Conservation (phyloP, 23 red algal species). For the Gracilaria caudata region DNA sequence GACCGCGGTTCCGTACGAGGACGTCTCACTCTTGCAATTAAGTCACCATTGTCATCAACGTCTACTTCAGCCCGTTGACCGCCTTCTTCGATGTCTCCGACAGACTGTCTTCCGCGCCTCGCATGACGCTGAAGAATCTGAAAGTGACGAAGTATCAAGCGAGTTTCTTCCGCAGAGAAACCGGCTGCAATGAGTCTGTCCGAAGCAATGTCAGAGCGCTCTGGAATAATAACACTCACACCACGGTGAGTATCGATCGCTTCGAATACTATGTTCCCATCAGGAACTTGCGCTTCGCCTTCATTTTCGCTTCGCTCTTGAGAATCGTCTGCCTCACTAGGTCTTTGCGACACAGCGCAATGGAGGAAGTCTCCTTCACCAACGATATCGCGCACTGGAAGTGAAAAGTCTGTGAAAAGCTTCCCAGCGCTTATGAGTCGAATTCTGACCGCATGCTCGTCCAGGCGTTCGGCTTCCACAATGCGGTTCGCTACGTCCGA, state of each 20-base stretch:
- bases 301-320: neutral
- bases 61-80: neutral
- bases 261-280: slow-evolving; percentile 22
- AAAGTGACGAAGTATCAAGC: slow-evolving; percentile 40
- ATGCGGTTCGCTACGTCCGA: slow-evolving; percentile 32
- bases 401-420: slow-evolving; percentile 34
- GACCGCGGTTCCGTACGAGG: slow-evolving; percentile 7
- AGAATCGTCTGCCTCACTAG: neutral
- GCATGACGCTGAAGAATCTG: slow-evolving; percentile 28
- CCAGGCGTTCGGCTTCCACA: slow-evolving; percentile 37
- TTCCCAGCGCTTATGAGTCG: slow-evolving; percentile 53
- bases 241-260: slow-evolving; percentile 30
- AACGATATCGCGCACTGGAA: slow-evolving; percentile 37
- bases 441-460: slow-evolving; percentile 18
- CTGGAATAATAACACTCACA: slow-evolving; percentile 59
- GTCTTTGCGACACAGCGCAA: slow-evolving; percentile 16
- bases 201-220: slow-evolving; percentile 5
- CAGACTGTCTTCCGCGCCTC: neutral
- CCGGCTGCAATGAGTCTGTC: slow-evolving; percentile 47
- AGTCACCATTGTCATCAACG: slow-evolving; percentile 8
- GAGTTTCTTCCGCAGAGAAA: slow-evolving; percentile 44
- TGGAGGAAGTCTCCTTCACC: slow-evolving; percentile 57
- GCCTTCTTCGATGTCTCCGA: slow-evolving; percentile 48
- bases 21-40: slow-evolving; percentile 8
- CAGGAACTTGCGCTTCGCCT: neutral